Base-by-base conservation (phyloP, 306 rosid species). In the Cicer arietinum region DNA sequence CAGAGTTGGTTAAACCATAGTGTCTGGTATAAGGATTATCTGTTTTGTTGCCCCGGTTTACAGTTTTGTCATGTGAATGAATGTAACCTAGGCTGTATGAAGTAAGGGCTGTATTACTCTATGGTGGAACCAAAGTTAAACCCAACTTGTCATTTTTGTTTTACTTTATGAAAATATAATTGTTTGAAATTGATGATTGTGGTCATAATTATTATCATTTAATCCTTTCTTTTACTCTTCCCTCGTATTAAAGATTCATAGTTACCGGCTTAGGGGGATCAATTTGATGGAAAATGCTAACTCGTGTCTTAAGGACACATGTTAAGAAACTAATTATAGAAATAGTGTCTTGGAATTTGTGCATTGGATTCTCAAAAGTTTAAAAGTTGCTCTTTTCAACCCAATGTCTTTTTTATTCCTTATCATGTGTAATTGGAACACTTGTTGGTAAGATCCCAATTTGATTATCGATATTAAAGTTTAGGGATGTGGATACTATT, bases 1-100 rank as follows among this genome's bases (percentile, higher is more conserved):
- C 85, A 84, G 96, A 89, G 96, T 94, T 76, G 81, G 83, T 60
- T 87, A 82, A 80, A 57, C 67, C 48, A 4, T 66, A 47, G 42
- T 59, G 82, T 17, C 25, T 54, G 52, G 76, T 47, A 22, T 46
- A 14, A 51, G 56, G 42, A 51, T 62, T 10, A 44, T 45, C 60
- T 57, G 70, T 66, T 35, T 82, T 68, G 61, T 67, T 60, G 63
- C 65, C 80, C 62, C 58, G 30, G 65, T 64, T 71, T 59, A 81
- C 76, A 77, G 82, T 86, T 81, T 86, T 76, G 86, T 76, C 81
- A 57, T 72, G 79, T 65, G 87, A 84, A 69, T 69, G 76, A 41
- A 42, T 57, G 30, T 40, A 73, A 68, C 82, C 72, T 67, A 67
- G 57, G 30, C 51, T 70, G 62, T 67, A 6, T 61, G 80, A 57